These are phyloP conservation scores for Hyaloscypha bicolor DNA, from an alignment of 495 filamentous ascomycete genomes.

Conservation along the genomic window DNA sequence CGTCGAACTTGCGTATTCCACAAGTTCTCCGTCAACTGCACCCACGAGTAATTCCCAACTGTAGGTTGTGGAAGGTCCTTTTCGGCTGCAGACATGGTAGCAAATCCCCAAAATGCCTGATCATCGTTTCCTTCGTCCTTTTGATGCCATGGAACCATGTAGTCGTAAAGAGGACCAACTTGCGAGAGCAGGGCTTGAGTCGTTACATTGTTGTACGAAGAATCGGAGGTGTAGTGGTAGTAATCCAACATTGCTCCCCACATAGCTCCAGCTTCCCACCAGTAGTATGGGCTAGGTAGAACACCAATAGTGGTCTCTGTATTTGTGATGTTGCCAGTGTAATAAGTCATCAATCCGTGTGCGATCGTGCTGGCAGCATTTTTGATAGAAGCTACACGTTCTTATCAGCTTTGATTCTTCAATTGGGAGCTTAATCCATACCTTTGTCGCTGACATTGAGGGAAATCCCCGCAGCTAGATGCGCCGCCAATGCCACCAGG, in stretches of 20 bases:
- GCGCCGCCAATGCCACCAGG: constrained; percentile 1
- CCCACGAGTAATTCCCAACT: constrained; percentile 67
- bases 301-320: constrained; percentile 71
- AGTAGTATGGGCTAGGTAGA: constrained; percentile 76
- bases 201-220: constrained; percentile 71
- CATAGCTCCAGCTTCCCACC: constrained; percentile 87
- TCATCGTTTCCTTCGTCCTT: constrained; percentile 81
- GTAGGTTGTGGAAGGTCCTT: constrained; percentile 72
- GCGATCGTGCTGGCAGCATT: constrained; percentile 27
- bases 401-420: neutral
- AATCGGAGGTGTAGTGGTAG: constrained; percentile 79
- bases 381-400: constrained; percentile 29
- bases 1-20: constrained; percentile 70
- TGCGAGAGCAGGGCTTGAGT: constrained; percentile 74
- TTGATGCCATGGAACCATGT: constrained; percentile 80
- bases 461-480: constrained; percentile 1
- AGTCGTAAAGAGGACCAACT: constrained; percentile 65
- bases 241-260: constrained; percentile 81
- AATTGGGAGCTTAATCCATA: neutral
- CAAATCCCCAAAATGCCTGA: constrained; percentile 84
- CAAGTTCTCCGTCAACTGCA: constrained; percentile 76
- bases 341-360: constrained; percentile 39
- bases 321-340: constrained; percentile 70
- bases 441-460: constrained; percentile 17
- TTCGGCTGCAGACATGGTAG: constrained; percentile 81